Conservation (phyloP, 192 early-diverging fungal genomes). For the Linnemannia elongata region DNA sequence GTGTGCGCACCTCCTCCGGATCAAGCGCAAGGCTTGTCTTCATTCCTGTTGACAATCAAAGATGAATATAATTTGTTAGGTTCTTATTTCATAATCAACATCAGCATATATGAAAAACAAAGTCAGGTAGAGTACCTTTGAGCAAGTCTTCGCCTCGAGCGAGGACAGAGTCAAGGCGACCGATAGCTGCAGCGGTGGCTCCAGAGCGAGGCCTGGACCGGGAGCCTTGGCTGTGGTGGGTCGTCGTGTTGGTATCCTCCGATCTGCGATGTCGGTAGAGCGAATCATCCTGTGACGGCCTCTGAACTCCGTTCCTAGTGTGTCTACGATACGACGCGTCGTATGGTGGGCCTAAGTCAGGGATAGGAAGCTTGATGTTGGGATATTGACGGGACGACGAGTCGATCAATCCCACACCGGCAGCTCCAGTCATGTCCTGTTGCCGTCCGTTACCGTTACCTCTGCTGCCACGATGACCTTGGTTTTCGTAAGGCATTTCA, state of each 20-base stretch:
- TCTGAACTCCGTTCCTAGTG: neutral
- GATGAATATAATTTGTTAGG: no score
- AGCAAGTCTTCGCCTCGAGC: conserved; percentile 43
- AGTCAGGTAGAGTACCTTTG: conserved; percentile 18
- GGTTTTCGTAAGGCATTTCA: neutral
- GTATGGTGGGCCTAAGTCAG: neutral
- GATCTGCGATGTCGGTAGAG: conserved; percentile 7
- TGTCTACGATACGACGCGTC: neutral
- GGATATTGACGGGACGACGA: neutral
- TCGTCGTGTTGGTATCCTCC: conserved; percentile 19
- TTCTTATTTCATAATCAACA: no score
- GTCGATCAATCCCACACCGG: conserved; percentile 1
- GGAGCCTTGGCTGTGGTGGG: conserved; percentile 8
- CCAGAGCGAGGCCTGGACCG: conserved; percentile 46
- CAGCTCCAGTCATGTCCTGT: neutral
- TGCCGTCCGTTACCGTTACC: neutral
- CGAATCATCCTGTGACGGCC: neutral
- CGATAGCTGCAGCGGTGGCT: conserved; percentile 50
- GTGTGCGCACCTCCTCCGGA: conserved; percentile 34
- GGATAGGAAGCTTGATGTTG: neutral
- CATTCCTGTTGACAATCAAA: conserved; percentile 25
- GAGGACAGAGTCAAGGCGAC: conserved; percentile 43
- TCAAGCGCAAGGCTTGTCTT: conserved; percentile 45
- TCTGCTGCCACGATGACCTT: neutral
- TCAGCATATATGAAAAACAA: neutral